A percentile compares a stretch with the other conserved stretches of the same genome.
Conservation (phyloP, 1,284 basidiomycete species). For the Trametes polyzona region DNA sequence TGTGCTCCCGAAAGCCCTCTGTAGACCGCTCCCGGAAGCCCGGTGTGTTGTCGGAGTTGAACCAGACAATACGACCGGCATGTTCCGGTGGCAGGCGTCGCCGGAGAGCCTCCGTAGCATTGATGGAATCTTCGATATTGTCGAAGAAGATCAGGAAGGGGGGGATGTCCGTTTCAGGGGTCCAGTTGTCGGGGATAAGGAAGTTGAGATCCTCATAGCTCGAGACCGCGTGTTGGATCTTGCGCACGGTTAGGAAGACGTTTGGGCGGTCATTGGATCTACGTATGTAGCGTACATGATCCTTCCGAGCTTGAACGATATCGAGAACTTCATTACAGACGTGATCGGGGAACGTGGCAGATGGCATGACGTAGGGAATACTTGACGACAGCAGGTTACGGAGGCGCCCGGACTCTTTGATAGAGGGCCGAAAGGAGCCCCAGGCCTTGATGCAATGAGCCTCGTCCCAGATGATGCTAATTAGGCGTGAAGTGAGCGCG, state of each 20-base stretch:
- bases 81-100: slow-evolving; percentile 21
- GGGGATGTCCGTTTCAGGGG: slow-evolving; percentile 2
- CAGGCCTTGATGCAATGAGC: slow-evolving; percentile 42
- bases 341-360: slow-evolving; percentile 38
- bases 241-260: slow-evolving; percentile 33
- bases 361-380: slow-evolving; percentile 36
- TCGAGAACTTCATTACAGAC: slow-evolving; percentile 30
- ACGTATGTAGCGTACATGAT: slow-evolving; percentile 2
- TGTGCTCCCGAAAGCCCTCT: slow-evolving; percentile 15
- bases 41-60: slow-evolving; percentile 36
- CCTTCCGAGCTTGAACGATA: slow-evolving; percentile 17
- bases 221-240: slow-evolving; percentile 29
- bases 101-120: slow-evolving; percentile 23
- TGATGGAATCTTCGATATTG: slow-evolving; percentile 32
- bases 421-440: slow-evolving; percentile 39
- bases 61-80: slow-evolving; percentile 33
- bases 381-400: slow-evolving; percentile 30
- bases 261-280: slow-evolving; percentile 40
- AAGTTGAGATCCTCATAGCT: slow-evolving; percentile 38
- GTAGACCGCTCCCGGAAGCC: slow-evolving; percentile 27
- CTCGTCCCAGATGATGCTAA: slow-evolving; percentile 41
- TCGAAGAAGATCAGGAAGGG: slow-evolving; percentile 40
- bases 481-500: slow-evolving; percentile 28
- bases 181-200: slow-evolving; percentile 29
- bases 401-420: slow-evolving; percentile 31